Conservation (phyloP, 495 filamentous ascomycete species). For the Durotheca rogersii region DNA sequence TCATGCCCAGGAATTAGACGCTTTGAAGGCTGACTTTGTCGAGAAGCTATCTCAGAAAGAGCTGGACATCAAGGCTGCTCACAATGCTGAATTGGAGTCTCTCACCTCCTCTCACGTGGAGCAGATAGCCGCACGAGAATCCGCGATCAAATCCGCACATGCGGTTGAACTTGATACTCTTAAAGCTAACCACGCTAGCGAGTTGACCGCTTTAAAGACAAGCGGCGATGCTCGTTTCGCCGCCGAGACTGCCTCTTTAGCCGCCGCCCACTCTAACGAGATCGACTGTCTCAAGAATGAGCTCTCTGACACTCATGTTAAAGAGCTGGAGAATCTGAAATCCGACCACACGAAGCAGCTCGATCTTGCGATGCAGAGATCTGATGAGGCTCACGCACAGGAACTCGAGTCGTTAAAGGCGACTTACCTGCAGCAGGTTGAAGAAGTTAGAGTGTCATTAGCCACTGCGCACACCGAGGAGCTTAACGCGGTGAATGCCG, state of each 20-base stretch:
- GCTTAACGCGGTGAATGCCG: slow-evolving; percentile 39
- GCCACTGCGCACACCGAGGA: slow-evolving; percentile 30
- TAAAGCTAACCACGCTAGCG: slow-evolving; percentile 33
- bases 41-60: slow-evolving; percentile 26
- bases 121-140: slow-evolving; percentile 25
- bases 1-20: slow-evolving; percentile 24
- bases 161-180: slow-evolving; percentile 28
- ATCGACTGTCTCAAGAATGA: slow-evolving; percentile 44
- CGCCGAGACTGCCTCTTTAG: slow-evolving; percentile 30
- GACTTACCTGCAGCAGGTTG: slow-evolving; percentile 36
- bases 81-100: slow-evolving; percentile 34
- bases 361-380: slow-evolving; percentile 33
- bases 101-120: slow-evolving; percentile 29
- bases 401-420: slow-evolving; percentile 41
- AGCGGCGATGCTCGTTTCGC: slow-evolving; percentile 34
- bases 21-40: slow-evolving; percentile 15
- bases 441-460: slow-evolving; percentile 36
- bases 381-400: slow-evolving; percentile 34
- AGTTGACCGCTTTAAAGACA: slow-evolving; percentile 36
- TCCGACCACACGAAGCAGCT: slow-evolving; percentile 40
- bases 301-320: slow-evolving; percentile 45
- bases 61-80: slow-evolving; percentile 27
- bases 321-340: slow-evolving; percentile 50
- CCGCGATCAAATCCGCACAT: slow-evolving; percentile 31
- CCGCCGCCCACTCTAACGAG: slow-evolving; percentile 22